phyloP scores from a whole-genome alignment of 164 flowering plant genomes.

The Vitis labrusca region DNA sequence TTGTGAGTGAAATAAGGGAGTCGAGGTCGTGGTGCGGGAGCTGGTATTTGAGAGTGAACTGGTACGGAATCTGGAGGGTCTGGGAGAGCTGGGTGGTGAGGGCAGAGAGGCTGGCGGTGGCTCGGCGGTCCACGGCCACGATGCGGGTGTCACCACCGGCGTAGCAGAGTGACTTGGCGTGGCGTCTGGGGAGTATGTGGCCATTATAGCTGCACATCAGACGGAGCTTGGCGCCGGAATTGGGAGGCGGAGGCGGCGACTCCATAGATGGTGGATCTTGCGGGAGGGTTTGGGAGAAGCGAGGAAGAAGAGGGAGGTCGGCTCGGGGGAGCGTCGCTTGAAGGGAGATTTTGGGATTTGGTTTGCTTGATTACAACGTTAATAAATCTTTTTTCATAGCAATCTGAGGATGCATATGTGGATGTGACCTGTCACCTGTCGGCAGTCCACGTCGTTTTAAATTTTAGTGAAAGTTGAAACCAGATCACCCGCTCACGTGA shows the following conservation, averaged over 20 bases:
- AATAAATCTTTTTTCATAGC: too few species aligned
- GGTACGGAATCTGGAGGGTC: constrained; percentile 17
- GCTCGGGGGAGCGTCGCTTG: neutral
- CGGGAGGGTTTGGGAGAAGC: neutral
- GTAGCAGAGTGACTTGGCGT: constrained; percentile 40
- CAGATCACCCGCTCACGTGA: too few species aligned
- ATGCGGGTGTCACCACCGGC: constrained; percentile 51
- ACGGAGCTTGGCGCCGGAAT: constrained; percentile 30
- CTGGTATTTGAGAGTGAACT: constrained; percentile 44
- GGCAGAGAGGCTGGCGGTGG: constrained; percentile 20
- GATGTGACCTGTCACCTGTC: too few species aligned
- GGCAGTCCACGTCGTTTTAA: too few species aligned
- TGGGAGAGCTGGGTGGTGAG: constrained; percentile 28
- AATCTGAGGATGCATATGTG: too few species aligned
- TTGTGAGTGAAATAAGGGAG: constrained; percentile 37
- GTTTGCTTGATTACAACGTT: neutral
- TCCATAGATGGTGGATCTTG: constrained; percentile 8
- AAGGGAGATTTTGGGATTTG: neutral
- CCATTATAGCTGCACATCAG: constrained; percentile 57
- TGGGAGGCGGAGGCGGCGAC: constrained; percentile 8
- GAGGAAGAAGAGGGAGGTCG: neutral
- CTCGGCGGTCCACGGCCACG: constrained; percentile 25
- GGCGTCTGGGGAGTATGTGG: constrained; percentile 34
- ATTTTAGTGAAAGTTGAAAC: too few species aligned
- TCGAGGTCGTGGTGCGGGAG: constrained; percentile 46